These are phyloP conservation scores for Neofusicoccum kwambonambiense DNA, from an alignment of 2,329 filamentous ascomycete species.

Conservation along the genomic window DNA sequence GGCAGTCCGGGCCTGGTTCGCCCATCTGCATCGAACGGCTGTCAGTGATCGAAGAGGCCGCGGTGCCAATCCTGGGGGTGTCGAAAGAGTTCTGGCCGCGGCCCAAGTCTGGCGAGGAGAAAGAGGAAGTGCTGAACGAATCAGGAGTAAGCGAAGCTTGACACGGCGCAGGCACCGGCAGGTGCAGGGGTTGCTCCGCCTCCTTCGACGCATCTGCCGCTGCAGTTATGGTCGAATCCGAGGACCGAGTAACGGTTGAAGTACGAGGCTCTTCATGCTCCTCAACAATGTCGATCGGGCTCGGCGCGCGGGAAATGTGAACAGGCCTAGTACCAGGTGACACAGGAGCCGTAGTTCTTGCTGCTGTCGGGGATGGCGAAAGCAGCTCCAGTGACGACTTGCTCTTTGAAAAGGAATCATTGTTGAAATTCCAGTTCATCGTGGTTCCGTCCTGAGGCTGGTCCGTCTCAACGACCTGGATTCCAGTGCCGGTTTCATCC, in stretches of 20 bases:
- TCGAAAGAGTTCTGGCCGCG: conserved; percentile 64
- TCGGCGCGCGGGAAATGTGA: conserved; percentile 23
- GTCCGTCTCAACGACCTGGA: conserved; percentile 48
- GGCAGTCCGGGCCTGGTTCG: conserved; percentile 69
- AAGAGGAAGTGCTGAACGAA: conserved; percentile 56
- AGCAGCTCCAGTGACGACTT: background rate
- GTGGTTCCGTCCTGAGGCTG: conserved; percentile 36
- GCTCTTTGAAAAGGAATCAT: conserved; percentile 27
- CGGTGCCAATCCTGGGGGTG: conserved; percentile 69
- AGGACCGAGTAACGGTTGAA: conserved; percentile 50
- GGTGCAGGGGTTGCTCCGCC: conserved; percentile 35
- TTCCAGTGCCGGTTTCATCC: conserved; percentile 43
- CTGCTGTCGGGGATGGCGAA: conserved; percentile 6
- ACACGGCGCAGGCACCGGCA: conserved; percentile 38
- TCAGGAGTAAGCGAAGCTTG: conserved; percentile 64
- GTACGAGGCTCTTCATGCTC: conserved; percentile 49
- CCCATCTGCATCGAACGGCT: conserved; percentile 71
- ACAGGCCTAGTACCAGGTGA: conserved; percentile 4
- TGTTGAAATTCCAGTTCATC: conserved; percentile 44
- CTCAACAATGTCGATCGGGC: conserved; percentile 45
- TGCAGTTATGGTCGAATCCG: conserved; percentile 48
- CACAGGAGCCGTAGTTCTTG: background rate
- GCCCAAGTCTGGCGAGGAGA: conserved; percentile 63
- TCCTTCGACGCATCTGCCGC: conserved; percentile 34
- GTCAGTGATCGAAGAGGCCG: conserved; percentile 71